Conservation (phyloP, 805 yeast genomes). For the Pichia rugopelliculosa region DNA sequence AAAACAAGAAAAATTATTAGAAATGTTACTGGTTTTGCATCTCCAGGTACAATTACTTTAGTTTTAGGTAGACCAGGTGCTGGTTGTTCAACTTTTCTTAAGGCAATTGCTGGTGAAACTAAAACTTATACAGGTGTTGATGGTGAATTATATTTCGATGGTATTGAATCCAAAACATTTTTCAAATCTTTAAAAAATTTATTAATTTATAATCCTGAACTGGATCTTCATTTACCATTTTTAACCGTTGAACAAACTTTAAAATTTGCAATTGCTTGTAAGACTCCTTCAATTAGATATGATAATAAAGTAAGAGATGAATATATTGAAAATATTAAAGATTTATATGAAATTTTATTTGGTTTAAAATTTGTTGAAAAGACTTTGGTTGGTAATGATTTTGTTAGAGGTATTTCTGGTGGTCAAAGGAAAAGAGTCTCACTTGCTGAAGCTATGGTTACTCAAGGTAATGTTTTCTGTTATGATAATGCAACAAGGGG, state of each 20-base stretch:
- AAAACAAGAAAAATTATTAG: conserved; percentile 18
- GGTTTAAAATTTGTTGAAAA: conserved; percentile 54
- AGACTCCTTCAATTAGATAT: conserved; percentile 43
- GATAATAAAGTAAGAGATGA: conserved; percentile 34
- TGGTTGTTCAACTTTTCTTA: conserved; percentile 52
- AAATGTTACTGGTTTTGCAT: conserved; percentile 19
- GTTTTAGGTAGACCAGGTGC: conserved; percentile 56
- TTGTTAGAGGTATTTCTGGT: conserved; percentile 63
- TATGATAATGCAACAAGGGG: conserved; percentile 72
- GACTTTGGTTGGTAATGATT: conserved; percentile 61
- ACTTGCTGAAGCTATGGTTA: conserved; percentile 54
- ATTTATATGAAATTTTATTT: conserved; percentile 43
- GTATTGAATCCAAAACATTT: conserved; percentile 40
- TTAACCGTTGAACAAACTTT: conserved; percentile 48
- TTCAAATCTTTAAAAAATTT: conserved; percentile 37
- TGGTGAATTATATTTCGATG: conserved; percentile 41
- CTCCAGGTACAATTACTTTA: conserved; percentile 48
- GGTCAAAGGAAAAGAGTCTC: conserved; percentile 70
- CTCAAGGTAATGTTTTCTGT: conserved; percentile 47
- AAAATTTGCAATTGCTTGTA: conserved; percentile 45
- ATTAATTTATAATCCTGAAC: conserved; percentile 47
- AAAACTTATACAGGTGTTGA: conserved; percentile 29
- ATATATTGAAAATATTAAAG: conserved; percentile 37
- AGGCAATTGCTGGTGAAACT: conserved; percentile 39
- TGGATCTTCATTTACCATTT: conserved; percentile 49